Evolutionary conservation across 805 yeast species (phyloP), one percentile per base, ranked within the genome.

Genomic region (Schwanniomyces sp.): DNA sequence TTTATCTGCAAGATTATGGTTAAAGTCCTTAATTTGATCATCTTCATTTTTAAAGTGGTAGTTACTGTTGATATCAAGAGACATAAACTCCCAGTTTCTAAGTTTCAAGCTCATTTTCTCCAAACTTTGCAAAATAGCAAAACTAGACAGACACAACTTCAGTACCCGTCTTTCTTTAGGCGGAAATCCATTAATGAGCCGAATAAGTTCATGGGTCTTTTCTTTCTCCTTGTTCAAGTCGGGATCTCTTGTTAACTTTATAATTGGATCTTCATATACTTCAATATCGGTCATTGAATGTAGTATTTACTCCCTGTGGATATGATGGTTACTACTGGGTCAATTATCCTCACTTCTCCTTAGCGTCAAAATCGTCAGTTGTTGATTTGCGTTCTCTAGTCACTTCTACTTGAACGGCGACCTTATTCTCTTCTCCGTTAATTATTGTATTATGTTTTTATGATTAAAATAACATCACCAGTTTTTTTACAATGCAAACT

Each of bases 41-140:
- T 51, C 46, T 7, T 47, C 46, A 12, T 59, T 56, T 14, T 59
- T 59, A 42, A 73, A 73, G 51, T 74, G 77, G 29, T 60, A 63
- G 17, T 72, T 69, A 12, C 79, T 67, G 52, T 75, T 75, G 51
- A 72, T 71, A 53, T 80, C 82, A 25, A 80, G 59, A 8, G 84
- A 75, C 39, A 76, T 63, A 48, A 80, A 80, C 44, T 80, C 82
- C 85, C 85, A 80, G 50, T 76, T 76, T 49, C 75, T 71, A 41
- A 78, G 64, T 30, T 66, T 70, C 32, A 75, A 59, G 51, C 75
- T 79, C 17, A 78, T 67, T 50, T 73, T 72, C 60, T 80, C 85
- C 37, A 80, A 62, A 39, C 79, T 75, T 52, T 80, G 72, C 28
- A 80, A 61, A 5, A 79, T 72, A 46, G 73, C 72, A 47, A 79